Conservation (phyloP, 805 yeast genomes). For the Sungouiella blattae region DNA sequence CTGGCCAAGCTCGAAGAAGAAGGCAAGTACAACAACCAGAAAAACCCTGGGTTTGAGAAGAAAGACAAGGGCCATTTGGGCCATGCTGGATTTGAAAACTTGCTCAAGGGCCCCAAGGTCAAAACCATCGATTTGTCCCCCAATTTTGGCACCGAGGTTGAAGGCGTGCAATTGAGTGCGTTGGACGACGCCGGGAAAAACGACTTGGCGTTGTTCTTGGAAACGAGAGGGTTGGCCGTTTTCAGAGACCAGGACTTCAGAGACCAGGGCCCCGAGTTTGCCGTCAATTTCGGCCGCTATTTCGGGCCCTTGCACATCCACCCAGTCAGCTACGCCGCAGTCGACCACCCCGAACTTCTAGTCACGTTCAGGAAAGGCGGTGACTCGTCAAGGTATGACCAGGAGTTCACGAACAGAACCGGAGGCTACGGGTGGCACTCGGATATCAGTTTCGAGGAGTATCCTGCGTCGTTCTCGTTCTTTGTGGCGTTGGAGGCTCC, state of each 20-base stretch:
- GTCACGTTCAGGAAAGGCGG: constrained; percentile 22
- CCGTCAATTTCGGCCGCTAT: constrained; percentile 18
- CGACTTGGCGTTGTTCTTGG: constrained; percentile 22
- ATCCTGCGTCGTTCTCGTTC: constrained; percentile 22
- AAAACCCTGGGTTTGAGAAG: constrained; percentile 16
- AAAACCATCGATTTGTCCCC: constrained; percentile 18
- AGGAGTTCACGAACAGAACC: constrained; percentile 13
- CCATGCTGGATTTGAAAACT: constrained; percentile 14
- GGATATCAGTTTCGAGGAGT: constrained; percentile 21
- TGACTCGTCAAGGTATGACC: constrained; percentile 12
- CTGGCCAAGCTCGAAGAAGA: constrained; percentile 15
- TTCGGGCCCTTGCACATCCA: constrained; percentile 27
- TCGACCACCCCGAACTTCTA: constrained; percentile 19
- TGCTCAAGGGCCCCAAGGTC: constrained; percentile 13
- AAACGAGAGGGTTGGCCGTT: constrained; percentile 21
- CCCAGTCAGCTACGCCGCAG: constrained; percentile 18
- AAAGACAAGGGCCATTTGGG: constrained; percentile 25
- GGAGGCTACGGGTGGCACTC: constrained; percentile 19
- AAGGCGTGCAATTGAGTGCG: constrained; percentile 21
- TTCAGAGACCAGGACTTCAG: constrained; percentile 23
- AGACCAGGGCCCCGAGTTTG: constrained; percentile 20
- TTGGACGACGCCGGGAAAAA: constrained; percentile 21
- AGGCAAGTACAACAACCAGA: constrained; percentile 15
- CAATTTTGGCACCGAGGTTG: constrained; percentile 22
- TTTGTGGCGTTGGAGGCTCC: constrained; percentile 25